Base-by-base conservation (phyloP, 495 filamentous ascomycete species). In the Neurospora sp. region DNA sequence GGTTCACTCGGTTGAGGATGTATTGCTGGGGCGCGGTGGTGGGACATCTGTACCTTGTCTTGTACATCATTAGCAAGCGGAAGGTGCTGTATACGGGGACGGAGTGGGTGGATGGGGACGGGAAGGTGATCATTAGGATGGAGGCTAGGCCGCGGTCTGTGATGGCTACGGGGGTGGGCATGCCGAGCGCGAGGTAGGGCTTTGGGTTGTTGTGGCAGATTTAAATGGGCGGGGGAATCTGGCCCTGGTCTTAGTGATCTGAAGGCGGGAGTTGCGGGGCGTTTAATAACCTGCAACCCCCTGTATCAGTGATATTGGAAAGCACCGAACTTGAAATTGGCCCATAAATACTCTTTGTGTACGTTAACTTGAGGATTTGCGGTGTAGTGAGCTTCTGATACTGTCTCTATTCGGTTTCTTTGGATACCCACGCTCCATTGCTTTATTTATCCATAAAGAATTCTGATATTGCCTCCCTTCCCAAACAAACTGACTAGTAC, bases 1-100 rank as follows among this genome's bases (percentile, higher is more conserved):
- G 76, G 0, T 81, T 90, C 53, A 59, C 53, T 22, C 76, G 75
- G 73, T 61, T 87, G 5, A 86, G 88, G 44, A 79, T 92, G 0
- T 93, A 89, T 73, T 89, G 90, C 72, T 94, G 89, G 88, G 92
- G 91, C 0, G 82, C 85, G 31, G 81, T 90, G 5, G 86, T 86
- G 1, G 81, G 83, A 40, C 88, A 94, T 75, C 79, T 92, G 42
- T 93, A 91, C 74, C 77, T 92, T 2, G 74, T 93, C 18, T 73
- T 93, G 2, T 92, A 89, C 73, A 74, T 93, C 8, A 88, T 87
- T 0, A 92, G 88, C 76, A 85, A 88, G 73, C 81, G 89, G 22
- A 82, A 84, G 71, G 82, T 91, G 20, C 81, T 84, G 40, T 81
- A 81, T 18, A 85, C 85, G 69, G 88, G 87, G 0, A 81, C 83